Conservation (phyloP, 768 basidiomycete species). For the Boletus rubroflammeus region DNA sequence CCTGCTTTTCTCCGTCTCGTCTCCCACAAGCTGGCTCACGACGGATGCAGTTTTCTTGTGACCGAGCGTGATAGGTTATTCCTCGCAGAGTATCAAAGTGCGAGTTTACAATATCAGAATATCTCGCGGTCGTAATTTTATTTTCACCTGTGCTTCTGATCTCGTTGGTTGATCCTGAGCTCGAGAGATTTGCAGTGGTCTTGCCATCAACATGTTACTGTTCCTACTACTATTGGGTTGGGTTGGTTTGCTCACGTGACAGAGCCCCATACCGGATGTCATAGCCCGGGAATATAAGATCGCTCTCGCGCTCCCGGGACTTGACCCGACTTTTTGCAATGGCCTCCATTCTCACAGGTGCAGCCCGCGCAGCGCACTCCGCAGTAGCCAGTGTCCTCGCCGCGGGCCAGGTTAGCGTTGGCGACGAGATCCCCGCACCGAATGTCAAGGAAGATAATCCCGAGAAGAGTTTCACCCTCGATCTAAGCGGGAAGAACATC, state of each 20-base stretch:
- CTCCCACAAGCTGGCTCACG: neutral
- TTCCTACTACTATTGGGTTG: neutral
- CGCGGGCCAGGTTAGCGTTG: slow-evolving; percentile 38
- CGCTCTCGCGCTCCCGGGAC: neutral
- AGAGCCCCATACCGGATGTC: neutral
- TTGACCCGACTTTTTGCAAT: slow-evolving; percentile 29
- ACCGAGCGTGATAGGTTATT: slow-evolving; percentile 72
- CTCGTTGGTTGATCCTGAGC: neutral
- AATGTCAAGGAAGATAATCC: slow-evolving; percentile 60
- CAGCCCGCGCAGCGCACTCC: slow-evolving; percentile 52
- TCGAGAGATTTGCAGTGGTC: neutral
- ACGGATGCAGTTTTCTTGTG: slow-evolving; percentile 64
- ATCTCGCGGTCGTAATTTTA: slow-evolving; percentile 62
- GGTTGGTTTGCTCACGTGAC: neutral
- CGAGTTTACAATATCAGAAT: slow-evolving; percentile 78
- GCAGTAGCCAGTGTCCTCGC: slow-evolving; percentile 49
- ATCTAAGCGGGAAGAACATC: slow-evolving; percentile 57
- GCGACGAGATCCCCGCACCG: slow-evolving; percentile 43
- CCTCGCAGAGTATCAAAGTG: slow-evolving; percentile 71
- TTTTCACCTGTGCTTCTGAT: neutral
- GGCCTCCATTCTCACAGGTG: slow-evolving; percentile 44
- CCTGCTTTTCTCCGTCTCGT: neutral
- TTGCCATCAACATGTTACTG: neutral
- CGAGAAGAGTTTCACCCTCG: slow-evolving; percentile 39
- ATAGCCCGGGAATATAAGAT: neutral